Conservation (phyloP, 148 eudicot genomes). For the Gaultheria prostrata region DNA sequence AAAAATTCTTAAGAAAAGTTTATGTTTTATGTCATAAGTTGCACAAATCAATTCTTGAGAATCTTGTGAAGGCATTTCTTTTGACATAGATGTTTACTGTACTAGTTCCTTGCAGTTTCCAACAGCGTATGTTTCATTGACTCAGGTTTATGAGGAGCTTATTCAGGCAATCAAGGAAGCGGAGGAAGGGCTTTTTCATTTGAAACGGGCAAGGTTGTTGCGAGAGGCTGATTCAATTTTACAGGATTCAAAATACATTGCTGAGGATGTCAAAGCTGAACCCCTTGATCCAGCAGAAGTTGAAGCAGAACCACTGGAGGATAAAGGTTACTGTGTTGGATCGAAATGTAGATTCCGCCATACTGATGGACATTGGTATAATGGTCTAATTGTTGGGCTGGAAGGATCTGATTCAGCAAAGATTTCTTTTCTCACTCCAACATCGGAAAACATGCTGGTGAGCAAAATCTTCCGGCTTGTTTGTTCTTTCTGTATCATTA, state of each 20-base stretch:
- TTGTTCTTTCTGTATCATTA: neutral
- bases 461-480: slow-evolving; percentile 18
- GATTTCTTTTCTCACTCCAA: slow-evolving; percentile 77
- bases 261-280: slow-evolving; percentile 45
- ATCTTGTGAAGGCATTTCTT: neutral
- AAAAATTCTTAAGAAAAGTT: neutral
- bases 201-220: slow-evolving; percentile 76
- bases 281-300: slow-evolving; percentile 40
- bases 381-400: slow-evolving; percentile 60
- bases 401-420: slow-evolving; percentile 56
- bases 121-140: neutral
- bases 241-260: slow-evolving; percentile 25
- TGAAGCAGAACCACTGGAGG: slow-evolving; percentile 52
- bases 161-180: slow-evolving; percentile 68
- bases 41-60: neutral
- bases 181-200: slow-evolving; percentile 78
- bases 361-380: slow-evolving; percentile 88
- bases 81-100: neutral
- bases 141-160: slow-evolving; percentile 79
- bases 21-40: too few relatives aligned
- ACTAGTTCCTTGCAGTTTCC: neutral
- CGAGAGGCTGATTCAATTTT: slow-evolving; percentile 62
- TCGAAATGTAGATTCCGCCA: slow-evolving; percentile 92
- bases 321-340: slow-evolving; percentile 54
- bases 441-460: slow-evolving; percentile 83